Evolutionary conservation across 1,139 yeast genomes (phyloP).

Genomic region (Geotrichum reessii): DNA sequence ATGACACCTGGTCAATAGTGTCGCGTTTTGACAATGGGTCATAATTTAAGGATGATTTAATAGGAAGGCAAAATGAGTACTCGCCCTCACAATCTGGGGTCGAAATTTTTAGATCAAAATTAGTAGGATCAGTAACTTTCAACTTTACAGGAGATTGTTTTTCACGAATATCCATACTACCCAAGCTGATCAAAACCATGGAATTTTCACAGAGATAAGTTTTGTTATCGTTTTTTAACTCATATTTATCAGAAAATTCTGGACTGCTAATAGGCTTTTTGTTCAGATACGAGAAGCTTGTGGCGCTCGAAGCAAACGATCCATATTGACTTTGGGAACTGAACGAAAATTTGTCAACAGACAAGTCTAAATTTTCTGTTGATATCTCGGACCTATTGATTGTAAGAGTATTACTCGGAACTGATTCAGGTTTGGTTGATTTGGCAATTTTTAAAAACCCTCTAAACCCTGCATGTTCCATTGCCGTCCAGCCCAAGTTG

Average conservation of each 20-base stretch:
- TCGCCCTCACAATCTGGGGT: slow-evolving; percentile 38
- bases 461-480: slow-evolving; percentile 90
- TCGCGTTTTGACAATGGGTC: neutral
- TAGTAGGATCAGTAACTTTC: slow-evolving; percentile 69
- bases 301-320: neutral
- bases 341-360: neutral
- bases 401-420: slow-evolving; percentile 14
- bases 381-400: neutral
- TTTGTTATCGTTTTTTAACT: neutral
- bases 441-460: slow-evolving; percentile 77
- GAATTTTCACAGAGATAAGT: slow-evolving; percentile 43
- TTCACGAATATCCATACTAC: slow-evolving; percentile 75
- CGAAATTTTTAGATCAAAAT: slow-evolving; percentile 71
- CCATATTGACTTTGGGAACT: slow-evolving; percentile 7
- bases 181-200: slow-evolving; percentile 71
- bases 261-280: neutral
- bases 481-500: slow-evolving; percentile 92
- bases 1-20: slow-evolving; percentile 76
- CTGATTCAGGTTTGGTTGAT: slow-evolving; percentile 45
- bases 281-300: neutral
- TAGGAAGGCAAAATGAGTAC: slow-evolving; percentile 12
- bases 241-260: neutral
- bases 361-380: neutral
- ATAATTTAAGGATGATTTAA: neutral
- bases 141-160: slow-evolving; percentile 58